phyloP scores from a whole-genome alignment of 2,329 filamentous ascomycete species.

The Epichloe typhina region DNA sequence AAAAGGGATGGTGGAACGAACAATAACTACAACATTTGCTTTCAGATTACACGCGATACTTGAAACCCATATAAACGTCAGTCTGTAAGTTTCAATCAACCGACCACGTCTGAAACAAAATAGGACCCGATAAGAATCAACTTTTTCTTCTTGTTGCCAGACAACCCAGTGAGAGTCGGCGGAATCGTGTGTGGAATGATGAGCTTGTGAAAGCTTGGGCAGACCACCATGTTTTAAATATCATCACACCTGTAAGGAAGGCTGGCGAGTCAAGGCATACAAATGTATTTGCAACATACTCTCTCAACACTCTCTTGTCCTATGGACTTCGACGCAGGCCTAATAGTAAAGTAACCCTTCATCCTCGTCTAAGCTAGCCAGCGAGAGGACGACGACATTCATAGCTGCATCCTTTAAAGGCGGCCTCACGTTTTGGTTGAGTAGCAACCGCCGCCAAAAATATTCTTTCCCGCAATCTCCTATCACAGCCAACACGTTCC shows the following conservation, averaged over 20 bases:
- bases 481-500: neutral
- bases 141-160: too few species aligned
- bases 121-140: too few species aligned
- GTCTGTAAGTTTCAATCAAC: too few species aligned
- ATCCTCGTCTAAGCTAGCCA: neutral
- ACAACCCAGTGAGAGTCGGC: too few species aligned
- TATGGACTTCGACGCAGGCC: neutral
- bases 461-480: constrained; percentile 1
- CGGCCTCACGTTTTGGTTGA: neutral
- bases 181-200: too few species aligned
- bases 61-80: too few species aligned
- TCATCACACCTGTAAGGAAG: too few species aligned
- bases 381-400: neutral
- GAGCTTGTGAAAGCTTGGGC: too few species aligned
- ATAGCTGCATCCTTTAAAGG: constrained; percentile 5
- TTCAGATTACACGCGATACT: too few species aligned
- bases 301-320: neutral
- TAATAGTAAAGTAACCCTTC: neutral
- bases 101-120: too few species aligned
- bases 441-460: neutral
- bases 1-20: neutral
- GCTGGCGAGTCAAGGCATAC: neutral
- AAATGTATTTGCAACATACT: neutral
- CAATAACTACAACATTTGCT: too few species aligned
- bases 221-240: too few species aligned